A percentile compares a stretch with the other conserved stretches of the same genome.
phyloP scores from a whole-genome alignment of 768 basidiomycete species.

The Mrakia gelida region DNA sequence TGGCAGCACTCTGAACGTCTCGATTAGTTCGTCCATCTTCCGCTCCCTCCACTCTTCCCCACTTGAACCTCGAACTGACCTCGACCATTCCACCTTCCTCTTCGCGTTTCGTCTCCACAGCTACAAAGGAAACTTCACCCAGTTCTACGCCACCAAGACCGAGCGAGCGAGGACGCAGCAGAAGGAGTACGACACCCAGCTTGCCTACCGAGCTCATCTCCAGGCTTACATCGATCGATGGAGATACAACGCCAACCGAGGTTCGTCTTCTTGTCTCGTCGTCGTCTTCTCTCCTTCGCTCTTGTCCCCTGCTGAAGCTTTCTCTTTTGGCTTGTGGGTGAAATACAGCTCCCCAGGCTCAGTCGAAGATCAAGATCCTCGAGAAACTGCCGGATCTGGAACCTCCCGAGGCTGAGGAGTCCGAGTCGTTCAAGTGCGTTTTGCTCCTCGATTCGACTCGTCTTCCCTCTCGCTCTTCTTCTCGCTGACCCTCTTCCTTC shows the following conservation, averaged over 20 bases:
- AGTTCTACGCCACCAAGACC: constrained; percentile 97
- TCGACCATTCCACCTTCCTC: background rate
- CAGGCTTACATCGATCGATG: constrained; percentile 98
- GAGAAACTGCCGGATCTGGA: constrained; percentile 90
- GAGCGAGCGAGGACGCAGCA: constrained; percentile 81
- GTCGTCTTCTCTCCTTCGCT: too few relatives aligned
- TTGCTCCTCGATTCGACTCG: too few relatives aligned
- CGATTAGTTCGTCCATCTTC: constrained; percentile 56
- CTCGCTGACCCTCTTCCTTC: too few relatives aligned
- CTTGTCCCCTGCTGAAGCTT: too few relatives aligned
- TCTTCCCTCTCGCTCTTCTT: background rate
- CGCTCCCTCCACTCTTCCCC: too few relatives aligned
- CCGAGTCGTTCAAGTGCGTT: constrained; percentile 78
- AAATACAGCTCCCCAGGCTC: constrained; percentile 73
- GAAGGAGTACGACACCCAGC: constrained; percentile 94
- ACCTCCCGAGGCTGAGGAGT: constrained; percentile 88
- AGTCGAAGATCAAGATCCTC: constrained; percentile 64
- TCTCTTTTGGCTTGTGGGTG: too few relatives aligned
- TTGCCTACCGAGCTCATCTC: constrained; percentile 89
- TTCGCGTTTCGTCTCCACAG: background rate
- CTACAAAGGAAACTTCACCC: constrained; percentile 98
- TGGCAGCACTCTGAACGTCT: constrained; percentile 84
- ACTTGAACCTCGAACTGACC: background rate
- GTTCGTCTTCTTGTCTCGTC: background rate
- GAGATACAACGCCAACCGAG: constrained; percentile 94